Evolutionary conservation across 2,329 filamentous ascomycete species (phyloP).

Genomic region (Apiospora pterosperma): DNA sequence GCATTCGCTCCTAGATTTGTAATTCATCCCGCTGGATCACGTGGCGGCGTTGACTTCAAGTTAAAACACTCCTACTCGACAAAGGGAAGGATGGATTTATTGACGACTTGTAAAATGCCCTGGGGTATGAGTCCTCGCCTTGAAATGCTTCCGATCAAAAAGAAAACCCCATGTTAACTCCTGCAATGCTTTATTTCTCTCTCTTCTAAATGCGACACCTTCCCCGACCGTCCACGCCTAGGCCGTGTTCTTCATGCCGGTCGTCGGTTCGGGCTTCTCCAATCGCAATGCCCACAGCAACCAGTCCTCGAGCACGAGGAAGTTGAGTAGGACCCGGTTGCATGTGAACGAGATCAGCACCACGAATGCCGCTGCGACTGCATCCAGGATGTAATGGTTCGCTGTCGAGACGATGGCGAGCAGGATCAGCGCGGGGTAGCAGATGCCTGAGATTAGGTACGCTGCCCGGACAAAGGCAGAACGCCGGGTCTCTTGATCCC

Average conservation of each 20-base stretch:
- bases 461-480: slow-evolving; percentile 13
- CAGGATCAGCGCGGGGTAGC: slow-evolving; percentile 51
- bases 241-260: slow-evolving; percentile 23
- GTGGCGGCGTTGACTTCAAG: neutral
- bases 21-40: neutral
- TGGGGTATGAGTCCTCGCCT: neutral
- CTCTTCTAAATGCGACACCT: neutral
- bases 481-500: slow-evolving; percentile 16
- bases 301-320: slow-evolving; percentile 63
- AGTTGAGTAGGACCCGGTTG: slow-evolving; percentile 51
- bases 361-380: slow-evolving; percentile 59
- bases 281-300: slow-evolving; percentile 59
- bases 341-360: slow-evolving; percentile 56
- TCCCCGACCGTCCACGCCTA: neutral
- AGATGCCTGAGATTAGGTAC: slow-evolving; percentile 36
- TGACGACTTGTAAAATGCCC: neutral
- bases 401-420: slow-evolving; percentile 58
- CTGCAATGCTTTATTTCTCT: neutral
- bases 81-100: neutral
- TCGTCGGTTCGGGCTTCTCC: slow-evolving; percentile 59
- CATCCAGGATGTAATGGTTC: slow-evolving; percentile 64
- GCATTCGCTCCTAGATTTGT: no score
- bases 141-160: no score
- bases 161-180: neutral
- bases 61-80: no score